A percentile compares a stretch with the other conserved stretches of the same genome.
Evolutionary conservation across 345 rosid genomes (phyloP).

Genomic region (Viola odorata): DNA sequence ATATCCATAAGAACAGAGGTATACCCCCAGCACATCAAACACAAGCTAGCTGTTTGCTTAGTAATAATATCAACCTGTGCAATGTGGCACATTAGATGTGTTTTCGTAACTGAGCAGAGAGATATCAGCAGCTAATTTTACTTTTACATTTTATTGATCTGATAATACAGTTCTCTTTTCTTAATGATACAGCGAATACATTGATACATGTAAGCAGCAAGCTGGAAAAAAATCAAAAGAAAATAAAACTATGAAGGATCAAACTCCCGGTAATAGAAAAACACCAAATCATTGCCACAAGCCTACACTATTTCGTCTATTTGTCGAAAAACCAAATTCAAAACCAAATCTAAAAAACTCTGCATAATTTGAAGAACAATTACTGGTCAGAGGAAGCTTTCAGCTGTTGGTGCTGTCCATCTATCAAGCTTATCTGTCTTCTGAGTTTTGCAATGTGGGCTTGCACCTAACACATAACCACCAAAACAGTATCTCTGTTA

Average conservation of each 20-base stretch:
- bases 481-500: constrained; percentile 1
- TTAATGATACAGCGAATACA: constrained; percentile 14
- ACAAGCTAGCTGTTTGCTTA: background rate
- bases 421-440: constrained; percentile 24
- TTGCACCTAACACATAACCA: constrained; percentile 19
- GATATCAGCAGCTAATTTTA: too few relatives aligned
- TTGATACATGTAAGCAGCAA: background rate
- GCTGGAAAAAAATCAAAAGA: background rate
- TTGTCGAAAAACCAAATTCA: constrained; percentile 15
- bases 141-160: constrained; percentile 1
- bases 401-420: constrained; percentile 54
- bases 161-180: constrained; percentile 6
- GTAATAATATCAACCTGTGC: background rate
- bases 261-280: constrained; percentile 12
- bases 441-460: constrained; percentile 30
- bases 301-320: constrained; percentile 13
- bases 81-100: too few relatives aligned
- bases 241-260: background rate
- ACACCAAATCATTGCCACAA: constrained; percentile 16
- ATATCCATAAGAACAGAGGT: background rate
- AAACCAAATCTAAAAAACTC: constrained; percentile 11
- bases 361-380: constrained; percentile 12
- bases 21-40: background rate
- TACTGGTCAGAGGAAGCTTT: constrained; percentile 52
- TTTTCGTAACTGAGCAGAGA: background rate